A percentile compares a stretch with the other conserved stretches of the same genome.
Conservation (phyloP, 2,329 filamentous ascomycete species). For the Fusarium sarcochroum region DNA sequence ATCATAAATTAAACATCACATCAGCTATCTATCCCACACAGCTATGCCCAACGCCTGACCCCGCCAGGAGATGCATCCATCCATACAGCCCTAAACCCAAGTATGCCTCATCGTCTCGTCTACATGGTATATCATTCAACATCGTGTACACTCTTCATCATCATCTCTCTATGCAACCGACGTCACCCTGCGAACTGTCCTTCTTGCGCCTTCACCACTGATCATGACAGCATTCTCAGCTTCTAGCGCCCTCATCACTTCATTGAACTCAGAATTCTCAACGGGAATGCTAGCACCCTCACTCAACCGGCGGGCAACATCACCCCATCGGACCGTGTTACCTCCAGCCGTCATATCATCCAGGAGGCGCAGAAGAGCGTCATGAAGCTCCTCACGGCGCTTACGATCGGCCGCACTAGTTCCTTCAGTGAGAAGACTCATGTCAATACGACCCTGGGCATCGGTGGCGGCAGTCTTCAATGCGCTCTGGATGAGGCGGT, state of each 20-base stretch:
- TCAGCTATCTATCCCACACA: constrained; percentile 38
- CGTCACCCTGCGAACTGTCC: constrained; percentile 82
- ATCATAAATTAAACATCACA: constrained; percentile 25
- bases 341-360: constrained; percentile 83
- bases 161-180: constrained; percentile 30
- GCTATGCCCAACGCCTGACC: constrained; percentile 46
- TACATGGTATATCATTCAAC: constrained; percentile 48
- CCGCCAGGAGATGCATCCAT: constrained; percentile 33
- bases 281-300: constrained; percentile 80
- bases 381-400: constrained; percentile 86
- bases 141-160: constrained; percentile 22
- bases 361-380: constrained; percentile 78
- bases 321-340: constrained; percentile 80
- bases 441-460: constrained; percentile 91
- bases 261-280: constrained; percentile 84
- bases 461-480: constrained; percentile 99
- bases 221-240: constrained; percentile 87
- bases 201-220: constrained; percentile 86
- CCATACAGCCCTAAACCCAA: constrained; percentile 22
- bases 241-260: constrained; percentile 84
- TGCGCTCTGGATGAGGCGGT: constrained; percentile 91
- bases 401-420: constrained; percentile 89
- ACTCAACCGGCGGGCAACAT: constrained; percentile 79
- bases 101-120: constrained; percentile 26
- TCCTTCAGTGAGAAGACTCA: constrained; percentile 96